A percentile compares a stretch with the other conserved stretches of the same genome.
phyloP scores from a whole-genome alignment of 2,329 filamentous ascomycete species.

The Alternaria triticimaculans region DNA sequence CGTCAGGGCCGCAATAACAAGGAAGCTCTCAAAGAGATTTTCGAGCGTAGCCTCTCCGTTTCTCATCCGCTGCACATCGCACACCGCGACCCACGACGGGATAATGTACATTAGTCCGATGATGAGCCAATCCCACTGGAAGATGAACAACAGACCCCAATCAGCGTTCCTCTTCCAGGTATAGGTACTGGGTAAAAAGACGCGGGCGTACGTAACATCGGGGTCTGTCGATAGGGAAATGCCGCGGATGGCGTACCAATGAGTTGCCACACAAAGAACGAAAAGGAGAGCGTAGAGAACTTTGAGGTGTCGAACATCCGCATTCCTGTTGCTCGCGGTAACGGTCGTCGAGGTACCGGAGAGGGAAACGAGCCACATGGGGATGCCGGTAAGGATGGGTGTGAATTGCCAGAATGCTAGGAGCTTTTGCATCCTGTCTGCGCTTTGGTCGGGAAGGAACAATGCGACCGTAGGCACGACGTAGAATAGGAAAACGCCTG shows the following conservation, averaged over 20 bases:
- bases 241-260: conserved; percentile 18
- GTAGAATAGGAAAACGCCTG: conserved; percentile 14
- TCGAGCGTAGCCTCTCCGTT: conserved; percentile 13
- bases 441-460: conserved; percentile 7
- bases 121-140: conserved; percentile 29
- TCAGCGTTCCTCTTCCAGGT: conserved; percentile 12
- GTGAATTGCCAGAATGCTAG: conserved; percentile 24
- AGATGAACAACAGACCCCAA: conserved; percentile 22
- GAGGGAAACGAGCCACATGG: conserved; percentile 20
- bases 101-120: conserved; percentile 4
- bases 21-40: conserved; percentile 14
- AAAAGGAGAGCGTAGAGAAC: conserved; percentile 17
- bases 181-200: conserved; percentile 18
- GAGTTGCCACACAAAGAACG: conserved; percentile 5
- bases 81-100: conserved; percentile 14
- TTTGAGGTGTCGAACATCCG: conserved; percentile 16
- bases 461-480: conserved; percentile 20
- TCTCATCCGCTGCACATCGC: conserved; percentile 18
- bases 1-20: conserved; percentile 7
- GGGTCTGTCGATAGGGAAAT: conserved; percentile 19
- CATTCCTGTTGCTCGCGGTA: conserved; percentile 9
- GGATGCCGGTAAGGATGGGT: conserved; percentile 20
- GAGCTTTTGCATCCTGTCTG: conserved; percentile 7
- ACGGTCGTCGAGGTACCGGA: conserved; percentile 8
- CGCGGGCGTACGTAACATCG: conserved; percentile 9